Evolutionary conservation across 352 stramenopile species (phyloP).

Genomic region (Nothophytophthora sp.): DNA sequence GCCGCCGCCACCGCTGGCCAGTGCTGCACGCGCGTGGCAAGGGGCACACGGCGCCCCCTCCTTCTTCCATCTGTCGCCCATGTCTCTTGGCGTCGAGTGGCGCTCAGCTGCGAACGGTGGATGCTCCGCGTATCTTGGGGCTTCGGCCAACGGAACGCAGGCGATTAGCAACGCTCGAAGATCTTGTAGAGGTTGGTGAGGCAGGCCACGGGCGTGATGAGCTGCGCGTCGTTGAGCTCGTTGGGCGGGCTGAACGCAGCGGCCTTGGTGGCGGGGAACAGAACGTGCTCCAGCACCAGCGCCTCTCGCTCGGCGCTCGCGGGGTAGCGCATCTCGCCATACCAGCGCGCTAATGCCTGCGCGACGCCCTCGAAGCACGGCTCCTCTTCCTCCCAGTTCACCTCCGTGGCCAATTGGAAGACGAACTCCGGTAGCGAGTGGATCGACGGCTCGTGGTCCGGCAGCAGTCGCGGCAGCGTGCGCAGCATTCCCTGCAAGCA

Average conservation of each 20-base stretch:
- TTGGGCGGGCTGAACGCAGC: slow-evolving; percentile 59
- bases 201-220: slow-evolving; percentile 90
- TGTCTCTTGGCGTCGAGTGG: too few relatives aligned
- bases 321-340: slow-evolving; percentile 86
- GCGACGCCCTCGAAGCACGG: slow-evolving; percentile 95
- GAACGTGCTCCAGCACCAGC: slow-evolving; percentile 90
- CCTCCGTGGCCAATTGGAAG: slow-evolving; percentile 92
- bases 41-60: too few relatives aligned
- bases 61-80: too few relatives aligned
- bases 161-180: slow-evolving; percentile 98
- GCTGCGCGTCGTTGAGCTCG: slow-evolving; percentile 76
- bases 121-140: too few relatives aligned
- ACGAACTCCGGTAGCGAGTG: slow-evolving; percentile 96
- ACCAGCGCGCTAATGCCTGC: slow-evolving; percentile 92
- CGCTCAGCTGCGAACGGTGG: not conserved
- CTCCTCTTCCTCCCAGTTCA: slow-evolving; percentile 95
- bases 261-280: slow-evolving; percentile 93
- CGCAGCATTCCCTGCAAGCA: slow-evolving; percentile 63
- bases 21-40: too few relatives aligned
- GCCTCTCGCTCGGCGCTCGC: slow-evolving; percentile 46
- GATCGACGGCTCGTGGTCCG: slow-evolving; percentile 89
- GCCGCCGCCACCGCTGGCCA: too few relatives aligned
- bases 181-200: slow-evolving; percentile 98
- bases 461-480: slow-evolving; percentile 89
- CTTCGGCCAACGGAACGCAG: too few relatives aligned